A percentile compares a stretch with the other conserved stretches of the same genome.
Conservation (phyloP, 306 rosid genomes). For the Malus sieversii region DNA sequence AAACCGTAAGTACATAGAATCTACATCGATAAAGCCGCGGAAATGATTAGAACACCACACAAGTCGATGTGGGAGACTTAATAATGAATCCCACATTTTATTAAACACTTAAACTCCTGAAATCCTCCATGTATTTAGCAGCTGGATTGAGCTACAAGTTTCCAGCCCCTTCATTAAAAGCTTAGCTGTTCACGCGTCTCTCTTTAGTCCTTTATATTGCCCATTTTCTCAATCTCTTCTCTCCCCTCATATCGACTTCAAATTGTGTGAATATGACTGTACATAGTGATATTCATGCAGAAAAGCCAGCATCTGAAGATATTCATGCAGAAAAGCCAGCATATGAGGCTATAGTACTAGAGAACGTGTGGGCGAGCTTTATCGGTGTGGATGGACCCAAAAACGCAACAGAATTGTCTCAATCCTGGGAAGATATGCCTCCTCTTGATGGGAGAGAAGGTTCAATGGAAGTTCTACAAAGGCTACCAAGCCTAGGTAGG, state of each 20-base stretch:
- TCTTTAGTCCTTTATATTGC: slow-evolving; percentile 11
- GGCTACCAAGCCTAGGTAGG: slow-evolving; percentile 86
- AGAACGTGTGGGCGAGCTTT: slow-evolving; percentile 79
- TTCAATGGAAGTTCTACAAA: slow-evolving; percentile 46
- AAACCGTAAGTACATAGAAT: slow-evolving; percentile 28
- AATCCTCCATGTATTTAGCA: slow-evolving; percentile 39
- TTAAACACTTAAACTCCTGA: slow-evolving; percentile 26
- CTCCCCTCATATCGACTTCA: slow-evolving; percentile 10
- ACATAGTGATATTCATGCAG: slow-evolving; percentile 16
- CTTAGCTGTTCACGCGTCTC: slow-evolving; percentile 40
- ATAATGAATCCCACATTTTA: slow-evolving; percentile 7
- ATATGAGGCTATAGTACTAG: slow-evolving; percentile 53
- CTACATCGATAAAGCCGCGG: slow-evolving; percentile 26
- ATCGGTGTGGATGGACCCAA: slow-evolving; percentile 31
- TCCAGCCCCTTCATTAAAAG: slow-evolving; percentile 20
- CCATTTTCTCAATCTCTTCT: slow-evolving; percentile 2
- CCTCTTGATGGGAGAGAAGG: slow-evolving; percentile 47
- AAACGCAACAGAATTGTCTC: slow-evolving; percentile 14
- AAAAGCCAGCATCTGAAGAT: slow-evolving; percentile 28
- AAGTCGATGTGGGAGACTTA: slow-evolving; percentile 37
- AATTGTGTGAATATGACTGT: slow-evolving; percentile 33
- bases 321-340: slow-evolving; percentile 3
- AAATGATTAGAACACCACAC: slow-evolving; percentile 52
- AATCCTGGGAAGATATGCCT: slow-evolving; percentile 60
- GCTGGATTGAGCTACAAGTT: slow-evolving; percentile 49